Evolutionary conservation across 495 filamentous ascomycete genomes (phyloP).

Genomic region (Pseudomonodictys pantanalensis): DNA sequence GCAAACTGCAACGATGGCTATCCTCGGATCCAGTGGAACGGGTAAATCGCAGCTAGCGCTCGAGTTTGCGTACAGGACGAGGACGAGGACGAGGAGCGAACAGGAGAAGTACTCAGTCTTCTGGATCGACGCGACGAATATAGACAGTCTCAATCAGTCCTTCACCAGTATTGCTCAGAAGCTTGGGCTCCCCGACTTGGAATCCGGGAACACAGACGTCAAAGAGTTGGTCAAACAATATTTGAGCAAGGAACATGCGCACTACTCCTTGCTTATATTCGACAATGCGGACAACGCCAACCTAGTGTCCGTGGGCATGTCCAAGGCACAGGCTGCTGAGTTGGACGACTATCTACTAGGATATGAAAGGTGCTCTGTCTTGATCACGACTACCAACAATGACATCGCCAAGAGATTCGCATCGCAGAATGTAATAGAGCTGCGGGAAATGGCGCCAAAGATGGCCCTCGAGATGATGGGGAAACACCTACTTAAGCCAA

Average conservation of each 20-base stretch:
- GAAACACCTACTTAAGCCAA: background rate
- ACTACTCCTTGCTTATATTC: conserved; percentile 19
- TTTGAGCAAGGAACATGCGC: conserved; percentile 5
- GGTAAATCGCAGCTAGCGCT: conserved; percentile 31
- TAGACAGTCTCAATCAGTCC: conserved; percentile 23
- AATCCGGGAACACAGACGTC: conserved; percentile 18
- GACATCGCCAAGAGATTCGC: conserved; percentile 15
- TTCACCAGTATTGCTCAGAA: conserved; percentile 10
- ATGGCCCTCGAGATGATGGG: background rate
- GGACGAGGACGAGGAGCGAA: conserved; percentile 4
- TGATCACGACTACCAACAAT: conserved; percentile 32
- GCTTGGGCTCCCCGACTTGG: conserved; percentile 9
- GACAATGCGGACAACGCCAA: conserved; percentile 33
- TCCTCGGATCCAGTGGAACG: conserved; percentile 5
- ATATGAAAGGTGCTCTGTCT: conserved; percentile 11
- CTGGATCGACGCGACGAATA: conserved; percentile 19
- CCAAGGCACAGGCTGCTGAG: background rate
- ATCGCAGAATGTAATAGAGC: conserved; percentile 1
- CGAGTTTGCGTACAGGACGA: conserved; percentile 18
- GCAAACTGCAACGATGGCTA: background rate
- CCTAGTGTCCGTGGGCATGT: background rate
- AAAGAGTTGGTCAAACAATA: conserved; percentile 15
- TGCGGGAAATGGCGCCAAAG: background rate
- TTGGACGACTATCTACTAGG: conserved; percentile 26
- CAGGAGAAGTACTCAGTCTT: conserved; percentile 22